Evolutionary conservation across 805 yeast genomes (phyloP), one percentile per base, ranked within the genome.

Genomic region (Myxozyma mucilagina): DNA sequence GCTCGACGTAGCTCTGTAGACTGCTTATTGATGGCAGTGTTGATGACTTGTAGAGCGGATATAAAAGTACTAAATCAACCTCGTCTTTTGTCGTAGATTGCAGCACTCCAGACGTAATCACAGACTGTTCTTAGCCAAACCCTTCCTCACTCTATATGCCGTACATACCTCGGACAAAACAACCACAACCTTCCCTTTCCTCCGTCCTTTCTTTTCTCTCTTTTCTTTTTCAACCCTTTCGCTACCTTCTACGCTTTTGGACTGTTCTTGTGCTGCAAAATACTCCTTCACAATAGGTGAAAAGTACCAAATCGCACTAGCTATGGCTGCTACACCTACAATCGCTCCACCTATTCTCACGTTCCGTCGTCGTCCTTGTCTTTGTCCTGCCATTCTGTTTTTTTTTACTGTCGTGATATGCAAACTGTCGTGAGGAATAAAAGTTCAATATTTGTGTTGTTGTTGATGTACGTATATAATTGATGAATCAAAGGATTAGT

Each of bases 111-210:
- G 14, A 14, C 11, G 54, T 14, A 38, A 45, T 45, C 3, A 50
- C 29, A 16, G 44, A 38, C 54, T 50, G 13, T 9, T 11, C 14
- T 29, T n/a, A n/a, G 9, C 42, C 4, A 2, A 34, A 5, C 14
- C 13, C 10, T 8, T 6, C 41, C 9, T 41, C 41, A 24, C 7
- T 36, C n/a, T 6, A 9, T 7, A 10, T 14, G n/a, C n/a, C 13
- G 35, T 18, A 44, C 62, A 7, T 13, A 62, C 66, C 56, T 59
- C 42, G 2, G 63, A 59, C 45, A 59, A 34, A 10, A 62, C 24
- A 4, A 62, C 56, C 5, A 43, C 64, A 9, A 62, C 63, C 47
- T 52, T 51, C 7, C 64, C 44, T 24, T 35, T 43, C 10, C 50
- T 18, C 16, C 32, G 32, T 34, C 14, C 18, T 32, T 24, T 53